Conservation (phyloP, 345 rosid genomes). For the Geranium brycei region DNA sequence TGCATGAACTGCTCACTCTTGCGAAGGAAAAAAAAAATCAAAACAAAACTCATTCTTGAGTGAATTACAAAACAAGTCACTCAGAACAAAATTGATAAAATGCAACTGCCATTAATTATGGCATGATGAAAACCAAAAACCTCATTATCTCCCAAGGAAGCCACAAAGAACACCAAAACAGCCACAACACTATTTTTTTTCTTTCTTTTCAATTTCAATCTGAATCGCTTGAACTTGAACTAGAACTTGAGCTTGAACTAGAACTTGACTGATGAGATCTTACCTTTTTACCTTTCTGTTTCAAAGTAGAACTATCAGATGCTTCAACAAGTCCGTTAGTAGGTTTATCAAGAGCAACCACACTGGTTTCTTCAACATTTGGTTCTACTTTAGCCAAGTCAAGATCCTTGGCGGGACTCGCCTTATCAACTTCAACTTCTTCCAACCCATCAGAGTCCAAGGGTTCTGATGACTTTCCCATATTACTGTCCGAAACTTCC, state of each 20-base stretch:
- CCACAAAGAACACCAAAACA: constrained; percentile 1
- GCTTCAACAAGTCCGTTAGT: constrained; percentile 9
- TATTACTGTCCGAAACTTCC: constrained; percentile 20
- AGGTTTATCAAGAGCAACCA: background rate
- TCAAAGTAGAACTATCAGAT: constrained; percentile 10
- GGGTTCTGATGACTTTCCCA: constrained; percentile 11
- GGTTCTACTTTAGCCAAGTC: constrained; percentile 12
- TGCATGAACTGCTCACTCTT: constrained; percentile 18
- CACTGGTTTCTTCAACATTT: background rate
- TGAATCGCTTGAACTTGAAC: constrained; percentile 13
- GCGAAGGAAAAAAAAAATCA: constrained; percentile 25
- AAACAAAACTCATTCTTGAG: constrained; percentile 42
- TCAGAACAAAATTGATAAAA: background rate
- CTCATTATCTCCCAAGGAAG: constrained; percentile 5
- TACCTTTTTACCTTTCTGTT: constrained; percentile 9
- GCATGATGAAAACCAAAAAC: constrained; percentile 8
- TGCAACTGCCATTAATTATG: constrained; percentile 6
- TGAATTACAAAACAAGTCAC: constrained; percentile 15
- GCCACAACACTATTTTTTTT: background rate
- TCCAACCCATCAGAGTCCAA: constrained; percentile 13
- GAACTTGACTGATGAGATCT: constrained; percentile 9
- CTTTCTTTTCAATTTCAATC: constrained; percentile 10
- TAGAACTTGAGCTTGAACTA: constrained; percentile 17
- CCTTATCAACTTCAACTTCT: constrained; percentile 13
- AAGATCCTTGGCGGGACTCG: constrained; percentile 14